Base-by-base conservation (phyloP, 2,329 filamentous ascomycete species). In the Oidium heveae region DNA sequence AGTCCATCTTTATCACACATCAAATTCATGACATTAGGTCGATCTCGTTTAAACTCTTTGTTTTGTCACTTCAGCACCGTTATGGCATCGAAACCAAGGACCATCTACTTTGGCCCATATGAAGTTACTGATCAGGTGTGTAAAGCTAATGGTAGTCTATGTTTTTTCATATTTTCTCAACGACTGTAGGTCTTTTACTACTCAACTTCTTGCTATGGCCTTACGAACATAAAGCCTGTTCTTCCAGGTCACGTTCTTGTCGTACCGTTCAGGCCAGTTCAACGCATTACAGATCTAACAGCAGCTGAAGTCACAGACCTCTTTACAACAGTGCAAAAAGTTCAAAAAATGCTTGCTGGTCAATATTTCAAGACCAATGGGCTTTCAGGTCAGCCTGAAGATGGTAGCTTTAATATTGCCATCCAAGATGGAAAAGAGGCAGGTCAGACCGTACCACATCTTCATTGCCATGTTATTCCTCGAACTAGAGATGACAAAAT, bases 181-280 rank as follows among this genome's bases (percentile, higher is more conserved):
- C 28, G n/a, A n/a, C 16, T n/a, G n/a, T 61, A 95, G 84, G 86
- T 95, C 70, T 96, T 96, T 71, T 77, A 93, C 68, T 73, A 74
- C 59, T 94, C 88, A 1, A 73, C 76, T 0, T 74, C 83, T 62
- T 85, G 82, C 61, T 95, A 87, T 70, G 87, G 86, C 54, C 74
- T 96, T 58, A 88, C 96, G 56, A 98, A 98, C 70, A 78, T 96
- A 66, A 95, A 94, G 69, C 91, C 91, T 24, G 77, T 98, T 39
- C 75, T 95, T 1, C 87, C 88, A 0, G 91, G 91, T 56, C 91
- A 98, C 70, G 82, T 96, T 58, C 83, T 98, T 34, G 77, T 98
- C 57, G 94, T 84, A 60, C 86, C 91, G 0, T 74, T 77, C 20
- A 73, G 73, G 36, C 69, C 71, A 32, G 82, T 87, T 60, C 76